phyloP scores from a whole-genome alignment of 176 grass and related monocot species.

The Aegilops umbellulata region DNA sequence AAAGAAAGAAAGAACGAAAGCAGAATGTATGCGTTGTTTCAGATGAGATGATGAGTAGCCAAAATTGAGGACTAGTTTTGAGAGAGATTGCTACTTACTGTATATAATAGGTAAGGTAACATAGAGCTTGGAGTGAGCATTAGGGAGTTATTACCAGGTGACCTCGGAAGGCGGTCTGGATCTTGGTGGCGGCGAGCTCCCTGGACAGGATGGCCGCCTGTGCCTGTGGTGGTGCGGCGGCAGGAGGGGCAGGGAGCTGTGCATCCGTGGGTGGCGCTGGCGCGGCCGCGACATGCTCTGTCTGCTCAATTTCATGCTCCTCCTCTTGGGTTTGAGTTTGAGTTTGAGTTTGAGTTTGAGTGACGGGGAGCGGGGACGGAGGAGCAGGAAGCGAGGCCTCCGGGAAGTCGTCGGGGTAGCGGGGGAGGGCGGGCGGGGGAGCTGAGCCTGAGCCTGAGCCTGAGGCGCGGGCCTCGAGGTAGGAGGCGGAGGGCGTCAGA shows the following conservation, averaged over 20 bases:
- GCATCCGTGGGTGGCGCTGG: not conserved
- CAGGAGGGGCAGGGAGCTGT: not conserved
- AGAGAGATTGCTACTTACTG: too few relatives aligned
- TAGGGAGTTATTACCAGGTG: constrained; percentile 40
- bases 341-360: not conserved
- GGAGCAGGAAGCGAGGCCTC: not conserved
- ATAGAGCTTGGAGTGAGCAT: not conserved
- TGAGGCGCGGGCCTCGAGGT: constrained; percentile 18
- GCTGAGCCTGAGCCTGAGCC: not conserved
- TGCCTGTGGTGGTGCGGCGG: not conserved
- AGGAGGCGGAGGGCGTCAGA: constrained; percentile 39
- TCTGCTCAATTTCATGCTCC: constrained; percentile 15
- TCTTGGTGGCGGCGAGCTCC: constrained; percentile 59
- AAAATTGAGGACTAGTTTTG: too few relatives aligned
- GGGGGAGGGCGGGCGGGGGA: not conserved
- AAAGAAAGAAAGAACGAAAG: too few relatives aligned
- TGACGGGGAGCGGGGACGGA: not conserved
- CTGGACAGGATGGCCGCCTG: not conserved
- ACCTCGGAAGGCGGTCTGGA: constrained; percentile 66
- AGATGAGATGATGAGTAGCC: not conserved
- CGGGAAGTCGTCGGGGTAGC: constrained; percentile 45
- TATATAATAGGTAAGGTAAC: too few relatives aligned
- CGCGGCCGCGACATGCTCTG: not conserved
- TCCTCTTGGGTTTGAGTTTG: not conserved
- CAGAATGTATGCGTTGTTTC: not conserved